Evolutionary conservation across 2,329 filamentous ascomycete genomes (phyloP), one percentile per base, ranked within the genome.

Genomic region (Escovopsis sp.): DNA sequence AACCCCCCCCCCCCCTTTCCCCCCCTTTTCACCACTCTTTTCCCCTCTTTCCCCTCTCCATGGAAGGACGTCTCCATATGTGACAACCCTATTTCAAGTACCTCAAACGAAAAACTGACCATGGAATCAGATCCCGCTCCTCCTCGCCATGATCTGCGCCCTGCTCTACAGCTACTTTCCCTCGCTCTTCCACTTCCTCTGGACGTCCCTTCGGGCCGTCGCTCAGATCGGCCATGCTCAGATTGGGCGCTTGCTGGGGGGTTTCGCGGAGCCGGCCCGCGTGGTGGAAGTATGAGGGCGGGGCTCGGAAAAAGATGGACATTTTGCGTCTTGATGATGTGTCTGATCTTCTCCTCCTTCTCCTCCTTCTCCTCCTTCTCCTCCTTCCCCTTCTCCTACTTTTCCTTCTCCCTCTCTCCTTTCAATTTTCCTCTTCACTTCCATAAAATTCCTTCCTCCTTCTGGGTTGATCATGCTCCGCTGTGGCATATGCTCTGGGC

Each of bases 151-250:
- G 49, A 46, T 68, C 33, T 60, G 58, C 41, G 62, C 63, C 26
- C 65, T 67, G 60, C 50, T 67, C 17, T 68, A 65, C 48, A 66
- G 58, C 46, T 61, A 62, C 34, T 58, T 71, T 23, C 69, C 70
- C 2, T 61, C 65, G 35, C 58, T 68, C 7, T 58, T 60, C 35
- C 46, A 50, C 4, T 52, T 58, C 27, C 40, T 50, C 5, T 58
- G 47, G 47, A 48, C 52, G 18, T 56, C 56, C 23, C 41, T 48
- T 23, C 52, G 51, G 21, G 51, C 55, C 13, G 42, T 58, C 27
- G 43, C 48, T 13, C 49, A 54, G 27, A 47, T 46, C 27, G 51
- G 51, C 33, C 43, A 45, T 12, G 38, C 35, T 27, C 40, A 41
- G 15, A 40, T 40, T 6, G 38, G 40, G 21, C 45, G 55, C 18